Base-by-base conservation (phyloP, 1,284 basidiomycete species). In the Boletus albobrunnescens region DNA sequence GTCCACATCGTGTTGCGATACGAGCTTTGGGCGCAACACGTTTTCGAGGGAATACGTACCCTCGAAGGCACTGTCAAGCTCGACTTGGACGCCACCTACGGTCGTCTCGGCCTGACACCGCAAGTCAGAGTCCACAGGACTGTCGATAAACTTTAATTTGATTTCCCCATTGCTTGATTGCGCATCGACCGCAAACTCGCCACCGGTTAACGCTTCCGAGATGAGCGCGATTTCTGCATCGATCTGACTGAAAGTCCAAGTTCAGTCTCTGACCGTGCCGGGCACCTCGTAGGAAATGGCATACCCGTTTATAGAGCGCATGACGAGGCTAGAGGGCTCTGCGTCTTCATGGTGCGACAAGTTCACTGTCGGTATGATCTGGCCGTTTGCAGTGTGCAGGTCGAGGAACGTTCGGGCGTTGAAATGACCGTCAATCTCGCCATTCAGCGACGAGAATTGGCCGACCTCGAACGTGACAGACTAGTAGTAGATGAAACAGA, bases 381-480 rank as follows among this genome's bases (percentile, higher is more conserved):
- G 51, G 4, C 60, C 65, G 50, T 75, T 75, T 23, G 60, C 48
- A 2, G 72, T 73, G 16, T 41, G 22, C 17, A 81, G 51, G 3
- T 53, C 54, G 14, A 80, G 65, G 7, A 53, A 55, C 1, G 61
- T 62, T 7, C 64, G 57, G 11, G 61, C 55, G 23, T 66, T 67
- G 61, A 72, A 76, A n/a, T 60, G 60, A 17, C 78, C 79, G 6
- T 60, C 50, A 49, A 80, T 71, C 11, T 55, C 50, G 19, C 65
- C 67, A 32, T 75, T 71, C 1, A 60, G 33, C 1, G 69, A 65
- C 13, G 51, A 47, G 35, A 78, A 50, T 6, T 27, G 42, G 10
- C 64, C 67, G 8, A 55, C 47, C 2, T 63, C 56, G 0, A 65
- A 67, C 13, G 57, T 47, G 35, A 77, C 46, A 13, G 68, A 67